Evolutionary conservation across 768 basidiomycete genomes (phyloP).

Genomic region (Russula virescens): DNA sequence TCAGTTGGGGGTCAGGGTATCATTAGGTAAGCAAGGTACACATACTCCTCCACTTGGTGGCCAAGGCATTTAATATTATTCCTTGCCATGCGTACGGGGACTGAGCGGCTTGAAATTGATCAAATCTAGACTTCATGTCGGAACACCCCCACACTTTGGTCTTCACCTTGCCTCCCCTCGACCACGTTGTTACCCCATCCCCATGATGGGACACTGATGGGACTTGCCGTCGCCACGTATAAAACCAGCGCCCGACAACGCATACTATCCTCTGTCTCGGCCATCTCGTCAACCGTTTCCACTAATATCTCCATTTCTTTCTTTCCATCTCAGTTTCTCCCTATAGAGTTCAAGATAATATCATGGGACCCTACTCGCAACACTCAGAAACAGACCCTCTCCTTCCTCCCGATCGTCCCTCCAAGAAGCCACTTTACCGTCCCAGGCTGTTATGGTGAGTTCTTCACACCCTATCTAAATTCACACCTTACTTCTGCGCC

Average conservation of each 20-base stretch:
- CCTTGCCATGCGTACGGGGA: neutral
- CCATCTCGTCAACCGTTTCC: neutral
- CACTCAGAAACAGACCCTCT: constrained; percentile 21
- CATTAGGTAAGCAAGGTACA: too few species aligned
- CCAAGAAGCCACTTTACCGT: constrained; percentile 45
- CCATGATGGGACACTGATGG: too few species aligned
- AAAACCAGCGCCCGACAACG: neutral
- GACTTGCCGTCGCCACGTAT: neutral
- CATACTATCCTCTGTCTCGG: neutral
- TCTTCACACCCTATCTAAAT: neutral
- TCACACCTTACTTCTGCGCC: neutral
- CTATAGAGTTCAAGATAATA: neutral
- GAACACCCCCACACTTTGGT: neutral
- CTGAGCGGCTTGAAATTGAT: neutral
- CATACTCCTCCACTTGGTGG: too few species aligned
- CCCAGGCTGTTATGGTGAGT: constrained; percentile 43
- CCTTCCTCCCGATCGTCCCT: constrained; percentile 15
- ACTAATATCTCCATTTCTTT: neutral
- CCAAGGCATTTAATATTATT: too few species aligned
- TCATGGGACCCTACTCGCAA: constrained; percentile 1
- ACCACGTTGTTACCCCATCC: constrained; percentile 11
- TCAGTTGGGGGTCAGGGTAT: neutral
- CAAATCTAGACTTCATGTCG: constrained; percentile 6
- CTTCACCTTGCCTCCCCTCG: constrained; percentile 8
- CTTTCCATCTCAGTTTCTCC: neutral